A percentile compares a stretch with the other conserved stretches of the same genome.
These are phyloP conservation scores for Collybia sp. DNA, from an alignment of 768 basidiomycete species.

Conservation along the genomic window DNA sequence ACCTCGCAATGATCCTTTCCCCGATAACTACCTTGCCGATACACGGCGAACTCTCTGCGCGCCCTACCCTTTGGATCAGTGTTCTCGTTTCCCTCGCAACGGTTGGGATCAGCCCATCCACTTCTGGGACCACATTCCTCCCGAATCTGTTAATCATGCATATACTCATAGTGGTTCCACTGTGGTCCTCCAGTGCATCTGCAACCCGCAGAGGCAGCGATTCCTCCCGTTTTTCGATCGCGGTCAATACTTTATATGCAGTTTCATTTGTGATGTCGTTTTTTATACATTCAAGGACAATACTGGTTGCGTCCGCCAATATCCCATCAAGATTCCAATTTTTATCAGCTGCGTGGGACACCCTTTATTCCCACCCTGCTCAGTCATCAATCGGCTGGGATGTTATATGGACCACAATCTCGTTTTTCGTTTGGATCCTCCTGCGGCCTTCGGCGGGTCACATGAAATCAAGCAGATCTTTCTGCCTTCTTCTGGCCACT, in stretches of 20 bases:
- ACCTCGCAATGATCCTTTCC: slow-evolving; percentile 39
- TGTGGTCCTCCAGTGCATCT: slow-evolving; percentile 24
- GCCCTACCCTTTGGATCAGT: slow-evolving; percentile 30
- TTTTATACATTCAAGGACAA: slow-evolving; percentile 25
- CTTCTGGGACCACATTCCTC: slow-evolving; percentile 42
- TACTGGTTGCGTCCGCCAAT: not conserved
- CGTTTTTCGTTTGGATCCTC: slow-evolving; percentile 33
- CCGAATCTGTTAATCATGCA: slow-evolving; percentile 62
- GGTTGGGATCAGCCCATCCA: slow-evolving; percentile 39
- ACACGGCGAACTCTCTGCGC: slow-evolving; percentile 2
- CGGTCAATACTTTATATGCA: slow-evolving; percentile 28
- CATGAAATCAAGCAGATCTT: not conserved
- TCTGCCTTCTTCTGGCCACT: not conserved
- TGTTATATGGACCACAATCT: slow-evolving; percentile 49
- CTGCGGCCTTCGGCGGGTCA: not conserved
- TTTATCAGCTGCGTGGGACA: slow-evolving; percentile 24
- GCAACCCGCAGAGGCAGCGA: not conserved
- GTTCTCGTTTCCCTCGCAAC: slow-evolving; percentile 42
- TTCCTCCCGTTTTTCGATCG: slow-evolving; percentile 13
- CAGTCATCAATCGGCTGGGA: slow-evolving; percentile 66
- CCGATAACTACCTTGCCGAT: not conserved
- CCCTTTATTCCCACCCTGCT: slow-evolving; percentile 50
- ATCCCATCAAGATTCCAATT: slow-evolving; percentile 9
- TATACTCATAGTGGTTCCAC: slow-evolving; percentile 45
- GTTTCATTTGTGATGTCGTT: slow-evolving; percentile 25